phyloP scores from a whole-genome alignment of 148 eudicot genomes.

The Cornus kousa region DNA sequence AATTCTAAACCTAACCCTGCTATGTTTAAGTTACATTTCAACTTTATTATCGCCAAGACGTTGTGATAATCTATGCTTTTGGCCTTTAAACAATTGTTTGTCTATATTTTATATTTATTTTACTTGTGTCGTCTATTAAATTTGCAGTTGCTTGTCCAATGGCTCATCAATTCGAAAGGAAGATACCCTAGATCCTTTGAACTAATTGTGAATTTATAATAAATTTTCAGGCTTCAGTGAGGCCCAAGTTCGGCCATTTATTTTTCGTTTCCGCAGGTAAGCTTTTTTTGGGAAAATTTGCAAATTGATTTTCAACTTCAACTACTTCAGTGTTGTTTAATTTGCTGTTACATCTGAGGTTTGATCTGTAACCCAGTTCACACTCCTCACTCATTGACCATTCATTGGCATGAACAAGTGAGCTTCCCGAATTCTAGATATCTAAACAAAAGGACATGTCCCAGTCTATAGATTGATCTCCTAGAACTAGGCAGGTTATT shows the following conservation, averaged over 20 bases:
- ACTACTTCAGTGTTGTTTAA: no score
- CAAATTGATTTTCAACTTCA: no score
- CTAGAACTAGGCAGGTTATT: neutral
- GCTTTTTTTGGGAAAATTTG: neutral
- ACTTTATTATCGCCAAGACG: neutral
- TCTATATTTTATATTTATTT: neutral
- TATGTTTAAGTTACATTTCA: neutral
- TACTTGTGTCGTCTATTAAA: neutral
- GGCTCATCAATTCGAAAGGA: neutral
- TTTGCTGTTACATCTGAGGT: neutral
- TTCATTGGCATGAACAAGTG: neutral
- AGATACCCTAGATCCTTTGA: neutral
- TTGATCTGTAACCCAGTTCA: neutral
- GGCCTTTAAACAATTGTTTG: neutral
- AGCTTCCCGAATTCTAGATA: neutral
- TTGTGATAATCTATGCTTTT: neutral
- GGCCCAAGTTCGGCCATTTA: neutral
- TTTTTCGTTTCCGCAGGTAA: neutral
- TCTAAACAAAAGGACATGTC: neutral
- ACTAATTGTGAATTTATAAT: neutral
- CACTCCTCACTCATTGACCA: neutral
- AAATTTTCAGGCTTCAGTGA: neutral
- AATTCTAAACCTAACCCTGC: neutral
- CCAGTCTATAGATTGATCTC: neutral
- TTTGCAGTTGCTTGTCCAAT: neutral